Evolutionary conservation across 768 basidiomycete species (phyloP).

Genomic region (Mycena vulgaris): DNA sequence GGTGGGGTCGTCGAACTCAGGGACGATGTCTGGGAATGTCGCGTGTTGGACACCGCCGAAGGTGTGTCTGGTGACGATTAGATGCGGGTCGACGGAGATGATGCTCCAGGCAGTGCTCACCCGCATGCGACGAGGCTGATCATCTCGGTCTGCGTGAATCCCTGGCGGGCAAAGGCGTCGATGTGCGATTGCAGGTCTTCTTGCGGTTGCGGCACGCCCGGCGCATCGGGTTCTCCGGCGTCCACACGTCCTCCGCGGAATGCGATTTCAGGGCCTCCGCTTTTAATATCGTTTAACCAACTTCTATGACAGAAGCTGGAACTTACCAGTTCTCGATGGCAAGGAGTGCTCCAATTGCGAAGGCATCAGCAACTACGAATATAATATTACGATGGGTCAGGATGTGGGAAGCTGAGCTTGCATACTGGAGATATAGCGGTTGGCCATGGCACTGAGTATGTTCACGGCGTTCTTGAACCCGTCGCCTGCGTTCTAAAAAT

Average conservation of each 20-base stretch:
- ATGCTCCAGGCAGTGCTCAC: not conserved
- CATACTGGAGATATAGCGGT: not conserved
- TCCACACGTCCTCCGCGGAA: slow-evolving; percentile 33
- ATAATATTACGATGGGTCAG: not conserved
- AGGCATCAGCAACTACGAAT: slow-evolving; percentile 17
- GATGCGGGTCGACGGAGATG: not conserved
- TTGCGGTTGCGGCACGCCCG: slow-evolving; percentile 24
- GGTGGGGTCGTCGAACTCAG: slow-evolving; percentile 12
- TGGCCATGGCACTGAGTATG: not conserved
- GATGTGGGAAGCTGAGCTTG: not conserved
- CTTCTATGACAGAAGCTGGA: not conserved
- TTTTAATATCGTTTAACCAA: not conserved
- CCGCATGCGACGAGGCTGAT: slow-evolving; percentile 26
- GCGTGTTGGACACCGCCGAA: slow-evolving; percentile 24
- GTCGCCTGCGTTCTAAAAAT: slow-evolving; percentile 1
- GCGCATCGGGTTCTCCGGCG: slow-evolving; percentile 16
- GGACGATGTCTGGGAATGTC: slow-evolving; percentile 17
- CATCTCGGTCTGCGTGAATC: slow-evolving; percentile 25
- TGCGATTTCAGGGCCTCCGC: slow-evolving; percentile 24
- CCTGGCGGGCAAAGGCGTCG: slow-evolving; percentile 24
- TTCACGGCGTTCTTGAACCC: not conserved
- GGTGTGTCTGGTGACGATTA: not conserved
- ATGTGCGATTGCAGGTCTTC: slow-evolving; percentile 17
- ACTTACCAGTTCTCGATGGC: slow-evolving; percentile 24
- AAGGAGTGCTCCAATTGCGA: slow-evolving; percentile 12